These are phyloP conservation scores for Coemansia reversa DNA, from an alignment of 192 early-diverging fungal genomes.

Conservation along the genomic window DNA sequence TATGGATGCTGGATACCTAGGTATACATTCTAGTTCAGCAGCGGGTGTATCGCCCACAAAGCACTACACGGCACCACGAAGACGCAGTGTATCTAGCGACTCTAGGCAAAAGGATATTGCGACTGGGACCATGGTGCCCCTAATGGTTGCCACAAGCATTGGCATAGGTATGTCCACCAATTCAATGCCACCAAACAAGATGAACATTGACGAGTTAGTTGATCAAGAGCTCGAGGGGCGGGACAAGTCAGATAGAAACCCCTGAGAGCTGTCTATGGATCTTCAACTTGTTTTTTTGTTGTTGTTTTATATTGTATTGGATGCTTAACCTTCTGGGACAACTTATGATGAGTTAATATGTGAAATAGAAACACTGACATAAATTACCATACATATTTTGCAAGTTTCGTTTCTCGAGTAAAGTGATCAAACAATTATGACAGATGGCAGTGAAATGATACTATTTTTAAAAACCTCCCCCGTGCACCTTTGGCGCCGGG, in stretches of 20 bases:
- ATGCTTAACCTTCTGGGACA: not conserved
- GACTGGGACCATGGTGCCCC: constrained; percentile 51
- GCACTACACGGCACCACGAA: constrained; percentile 18
- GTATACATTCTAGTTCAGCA: not conserved
- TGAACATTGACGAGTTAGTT: constrained; percentile 50
- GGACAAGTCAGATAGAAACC: not conserved
- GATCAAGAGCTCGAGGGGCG: constrained; percentile 48
- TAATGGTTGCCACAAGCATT: constrained; percentile 50
- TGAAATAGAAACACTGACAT: not conserved
- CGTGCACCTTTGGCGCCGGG: too few species aligned
- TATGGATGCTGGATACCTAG: not conserved
- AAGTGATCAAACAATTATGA: not conserved
- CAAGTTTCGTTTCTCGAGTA: not conserved
- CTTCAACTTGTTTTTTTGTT: not conserved
- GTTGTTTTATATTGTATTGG: not conserved
- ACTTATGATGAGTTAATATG: not conserved
- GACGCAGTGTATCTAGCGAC: constrained; percentile 40
- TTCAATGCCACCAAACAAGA: constrained; percentile 50
- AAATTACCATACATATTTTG: not conserved
- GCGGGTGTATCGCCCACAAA: not conserved
- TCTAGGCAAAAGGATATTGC: constrained; percentile 29
- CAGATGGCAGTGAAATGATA: too few species aligned
- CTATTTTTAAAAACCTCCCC: too few species aligned
- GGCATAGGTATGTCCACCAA: constrained; percentile 55
- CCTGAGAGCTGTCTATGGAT: not conserved